phyloP scores from a whole-genome alignment of 2,329 filamentous ascomycete species.

The Hortaea sp. region DNA sequence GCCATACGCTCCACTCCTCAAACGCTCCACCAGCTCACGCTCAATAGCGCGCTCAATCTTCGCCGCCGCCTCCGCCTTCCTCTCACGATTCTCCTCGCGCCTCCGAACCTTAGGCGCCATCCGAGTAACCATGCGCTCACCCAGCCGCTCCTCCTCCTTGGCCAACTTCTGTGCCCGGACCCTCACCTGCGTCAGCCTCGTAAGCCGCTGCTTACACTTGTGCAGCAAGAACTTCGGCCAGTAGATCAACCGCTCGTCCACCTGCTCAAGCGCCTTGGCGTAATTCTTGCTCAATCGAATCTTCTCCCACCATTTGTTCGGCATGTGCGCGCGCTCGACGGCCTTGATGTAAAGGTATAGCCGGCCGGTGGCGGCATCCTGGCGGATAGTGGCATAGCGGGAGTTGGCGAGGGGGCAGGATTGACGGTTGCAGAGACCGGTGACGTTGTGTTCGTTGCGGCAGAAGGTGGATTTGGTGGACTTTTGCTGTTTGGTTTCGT shows the following conservation, averaged over 20 bases:
- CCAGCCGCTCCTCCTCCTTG: conserved; percentile 79
- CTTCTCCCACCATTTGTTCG: conserved; percentile 87
- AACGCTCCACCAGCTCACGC: conserved; percentile 80
- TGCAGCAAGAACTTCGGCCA: conserved; percentile 89
- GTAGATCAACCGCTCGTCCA: conserved; percentile 80
- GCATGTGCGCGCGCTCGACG: conserved; percentile 77
- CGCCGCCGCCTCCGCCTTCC: conserved; percentile 49
- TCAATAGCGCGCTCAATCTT: conserved; percentile 96
- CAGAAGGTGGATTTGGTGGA: conserved; percentile 87
- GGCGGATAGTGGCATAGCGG: conserved; percentile 83
- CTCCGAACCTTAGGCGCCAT: conserved; percentile 76
- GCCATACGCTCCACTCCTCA: conserved; percentile 88
- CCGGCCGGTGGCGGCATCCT: conserved; percentile 66
- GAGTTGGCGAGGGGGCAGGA: conserved; percentile 86
- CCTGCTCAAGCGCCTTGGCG: conserved; percentile 73
- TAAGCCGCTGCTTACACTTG: conserved; percentile 94
- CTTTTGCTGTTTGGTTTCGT: conserved; percentile 39
- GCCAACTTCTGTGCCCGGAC: conserved; percentile 68
- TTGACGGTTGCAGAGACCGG: conserved; percentile 69
- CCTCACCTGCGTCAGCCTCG: conserved; percentile 80
- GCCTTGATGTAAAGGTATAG: conserved; percentile 98
- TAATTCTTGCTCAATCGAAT: conserved; percentile 89
- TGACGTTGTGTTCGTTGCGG: conserved; percentile 57
- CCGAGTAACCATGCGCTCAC: conserved; percentile 79
- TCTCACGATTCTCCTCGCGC: conserved; percentile 38